phyloP scores from a whole-genome alignment of 345 rosid genomes.

The Eucalyptus tenuipes region DNA sequence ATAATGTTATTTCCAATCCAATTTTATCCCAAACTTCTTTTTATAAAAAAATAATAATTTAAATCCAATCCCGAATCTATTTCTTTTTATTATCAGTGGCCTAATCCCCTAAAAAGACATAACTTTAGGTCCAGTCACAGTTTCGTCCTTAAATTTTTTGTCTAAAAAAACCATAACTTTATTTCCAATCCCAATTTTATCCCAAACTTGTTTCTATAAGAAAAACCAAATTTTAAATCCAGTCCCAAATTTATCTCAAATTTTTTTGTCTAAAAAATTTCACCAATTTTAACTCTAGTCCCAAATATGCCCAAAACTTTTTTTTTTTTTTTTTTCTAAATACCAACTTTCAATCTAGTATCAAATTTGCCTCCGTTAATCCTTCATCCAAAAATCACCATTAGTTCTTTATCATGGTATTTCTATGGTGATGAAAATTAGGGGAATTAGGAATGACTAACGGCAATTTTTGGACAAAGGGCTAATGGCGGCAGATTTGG shows the following conservation, averaged over 20 bases:
- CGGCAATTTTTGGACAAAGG: background rate
- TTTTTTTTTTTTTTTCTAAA: too few relatives aligned
- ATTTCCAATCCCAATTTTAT: too few relatives aligned
- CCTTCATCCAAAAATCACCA: fast-evolving
- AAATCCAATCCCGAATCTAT: too few relatives aligned
- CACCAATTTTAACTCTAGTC: background rate
- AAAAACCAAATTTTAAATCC: too few relatives aligned
- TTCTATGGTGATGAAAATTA: background rate
- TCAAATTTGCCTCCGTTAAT: background rate
- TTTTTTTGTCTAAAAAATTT: too few relatives aligned
- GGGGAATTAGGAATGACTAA: background rate
- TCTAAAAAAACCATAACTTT: background rate
- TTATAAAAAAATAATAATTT: too few relatives aligned
- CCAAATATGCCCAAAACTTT: background rate
- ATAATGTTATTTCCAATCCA: too few relatives aligned
- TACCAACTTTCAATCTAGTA: background rate
- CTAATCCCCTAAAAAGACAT: background rate
- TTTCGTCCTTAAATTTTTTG: too few relatives aligned
- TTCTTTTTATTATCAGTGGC: background rate
- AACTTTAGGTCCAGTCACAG: background rate
- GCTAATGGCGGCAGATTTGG: background rate
- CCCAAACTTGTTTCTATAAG: background rate
- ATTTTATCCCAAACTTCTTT: too few relatives aligned
- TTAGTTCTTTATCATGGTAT: background rate
- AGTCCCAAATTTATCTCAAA: fast-evolving